Evolutionary conservation across 139 green algal species (phyloP), one percentile per base, ranked within the genome.

Genomic region (Chlorella sorokiniana): DNA sequence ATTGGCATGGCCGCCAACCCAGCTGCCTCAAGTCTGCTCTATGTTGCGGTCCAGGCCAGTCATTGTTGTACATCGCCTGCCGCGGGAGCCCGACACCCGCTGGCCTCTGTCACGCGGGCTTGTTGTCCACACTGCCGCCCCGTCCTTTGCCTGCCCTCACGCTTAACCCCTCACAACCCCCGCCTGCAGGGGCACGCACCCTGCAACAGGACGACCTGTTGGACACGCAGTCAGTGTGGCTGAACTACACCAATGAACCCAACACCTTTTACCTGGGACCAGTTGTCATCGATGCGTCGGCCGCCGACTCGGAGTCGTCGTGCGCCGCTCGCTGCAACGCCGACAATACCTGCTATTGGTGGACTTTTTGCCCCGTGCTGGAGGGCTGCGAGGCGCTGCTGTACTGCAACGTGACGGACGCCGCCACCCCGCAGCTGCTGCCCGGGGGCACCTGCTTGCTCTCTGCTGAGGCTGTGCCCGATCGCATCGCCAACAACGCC

Each of bases 361-460:
- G 71, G 71, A 27, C 51, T 22, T 78, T 52, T 29, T 78, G 71
- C 71, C 48, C 71, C 35, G 23, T 51, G 48, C 10, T n/a, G 0
- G 40, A 75, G 3, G 68, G 69, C 29, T 76, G 69, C 56, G 16
- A 29, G 6, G 10, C 68, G 48, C 33, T 51, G 29, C 14, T 8
- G 8, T 78, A 68, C 71, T 78, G 71, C 71, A 68, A 78, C 51
- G 9, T 22, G 51, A 78, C 71, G 9, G 48, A 1, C 33, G 29
- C 51, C 35, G 71, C 71, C 22, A 27, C 71, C 33, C 8, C 27
- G 10, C 23, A 44, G 29, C 42, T 62, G 44, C 48, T 78, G 51
- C 48, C 71, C 23, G 48, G 18, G 16, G 51, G 51, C 51, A 78
- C 48, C 51, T 78, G 71, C 71, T 31, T 78, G 48, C 71, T 68